Conservation (phyloP, 2,329 filamentous ascomycete genomes). For the Colletotrichum cereale region DNA sequence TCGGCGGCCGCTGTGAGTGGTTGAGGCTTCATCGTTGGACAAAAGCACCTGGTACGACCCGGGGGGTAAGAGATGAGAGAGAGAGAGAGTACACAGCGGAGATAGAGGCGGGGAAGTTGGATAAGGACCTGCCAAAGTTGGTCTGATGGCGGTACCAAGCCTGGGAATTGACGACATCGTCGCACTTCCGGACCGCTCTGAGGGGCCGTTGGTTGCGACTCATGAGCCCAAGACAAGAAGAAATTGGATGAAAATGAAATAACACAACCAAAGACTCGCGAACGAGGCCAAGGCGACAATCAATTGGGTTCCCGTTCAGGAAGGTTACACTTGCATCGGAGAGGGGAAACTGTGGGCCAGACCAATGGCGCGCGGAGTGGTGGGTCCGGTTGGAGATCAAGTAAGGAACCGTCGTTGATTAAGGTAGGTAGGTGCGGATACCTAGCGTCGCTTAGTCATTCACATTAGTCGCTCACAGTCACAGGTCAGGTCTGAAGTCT, state of each 20-base stretch:
- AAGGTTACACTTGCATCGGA: conserved; percentile 36
- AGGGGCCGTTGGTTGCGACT: not conserved
- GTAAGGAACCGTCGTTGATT: not conserved
- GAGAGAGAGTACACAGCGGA: not conserved
- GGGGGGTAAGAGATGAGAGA: too few species aligned
- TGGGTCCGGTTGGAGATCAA: too few species aligned
- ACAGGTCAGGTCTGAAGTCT: too few species aligned
- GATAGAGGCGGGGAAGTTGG: not conserved
- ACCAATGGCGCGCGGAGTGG: not conserved
- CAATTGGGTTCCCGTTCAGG: conserved; percentile 30
- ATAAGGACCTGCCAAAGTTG: conserved; percentile 35
- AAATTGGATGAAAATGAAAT: not conserved
- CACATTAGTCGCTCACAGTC: not conserved
- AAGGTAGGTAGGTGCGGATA: not conserved
- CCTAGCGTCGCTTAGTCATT: not conserved
- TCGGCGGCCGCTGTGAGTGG: conserved; percentile 24
- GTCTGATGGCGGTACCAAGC: conserved; percentile 25
- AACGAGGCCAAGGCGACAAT: conserved; percentile 30
- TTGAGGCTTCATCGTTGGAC: not conserved
- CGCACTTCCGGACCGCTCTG: not conserved
- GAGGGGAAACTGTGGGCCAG: not conserved
- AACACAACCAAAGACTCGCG: not conserved
- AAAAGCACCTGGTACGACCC: not conserved
- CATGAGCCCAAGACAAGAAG: not conserved
- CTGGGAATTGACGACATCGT: not conserved